Percentiles rank a stretch among this genome's conserved stretches.
These are phyloP conservation scores for Penicillium alfredii DNA, from an alignment of 495 filamentous ascomycete genomes.

Conservation along the genomic window DNA sequence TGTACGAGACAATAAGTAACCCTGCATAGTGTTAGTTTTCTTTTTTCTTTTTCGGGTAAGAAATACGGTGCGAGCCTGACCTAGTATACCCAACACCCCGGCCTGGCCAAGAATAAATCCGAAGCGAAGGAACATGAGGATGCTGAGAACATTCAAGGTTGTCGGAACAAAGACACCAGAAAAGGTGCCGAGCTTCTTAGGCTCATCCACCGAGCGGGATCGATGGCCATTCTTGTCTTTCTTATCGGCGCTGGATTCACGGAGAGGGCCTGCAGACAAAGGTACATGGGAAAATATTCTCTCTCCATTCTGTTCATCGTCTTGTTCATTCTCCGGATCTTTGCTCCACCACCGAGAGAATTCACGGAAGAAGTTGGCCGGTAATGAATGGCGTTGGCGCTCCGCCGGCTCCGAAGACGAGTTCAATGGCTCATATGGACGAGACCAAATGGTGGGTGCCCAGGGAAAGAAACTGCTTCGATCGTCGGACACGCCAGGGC, in stretches of 20 bases:
- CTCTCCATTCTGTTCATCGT: slow-evolving; percentile 5
- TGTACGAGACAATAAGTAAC: slow-evolving; percentile 65
- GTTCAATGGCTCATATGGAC: slow-evolving; percentile 30
- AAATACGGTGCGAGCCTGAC: too few relatives aligned
- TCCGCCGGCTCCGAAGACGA: slow-evolving; percentile 13
- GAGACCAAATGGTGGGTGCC: slow-evolving; percentile 18
- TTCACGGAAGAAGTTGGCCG: slow-evolving; percentile 18
- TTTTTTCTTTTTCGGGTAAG: too few relatives aligned
- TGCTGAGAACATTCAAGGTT: slow-evolving; percentile 82
- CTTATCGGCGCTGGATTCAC: slow-evolving; percentile 27
- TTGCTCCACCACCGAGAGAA: slow-evolving; percentile 29
- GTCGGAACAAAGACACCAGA: slow-evolving; percentile 84
- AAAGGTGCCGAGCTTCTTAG: slow-evolving; percentile 64
- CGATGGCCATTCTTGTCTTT: slow-evolving; percentile 36
- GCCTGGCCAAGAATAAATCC: slow-evolving; percentile 74
- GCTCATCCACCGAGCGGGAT: slow-evolving; percentile 42
- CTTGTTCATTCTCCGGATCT: slow-evolving; percentile 5
- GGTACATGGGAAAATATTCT: slow-evolving; percentile 7
- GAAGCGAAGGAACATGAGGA: slow-evolving; percentile 87
- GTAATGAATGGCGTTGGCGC: slow-evolving; percentile 17
- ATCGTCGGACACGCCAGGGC: slow-evolving; percentile 15
- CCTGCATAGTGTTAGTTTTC: slow-evolving; percentile 38
- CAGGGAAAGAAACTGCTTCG: slow-evolving; percentile 18
- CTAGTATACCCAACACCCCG: slow-evolving; percentile 74
- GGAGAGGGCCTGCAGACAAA: slow-evolving; percentile 20